Evolutionary conservation across 2,329 filamentous ascomycete species (phyloP).

Genomic region (Capronia coronata): DNA sequence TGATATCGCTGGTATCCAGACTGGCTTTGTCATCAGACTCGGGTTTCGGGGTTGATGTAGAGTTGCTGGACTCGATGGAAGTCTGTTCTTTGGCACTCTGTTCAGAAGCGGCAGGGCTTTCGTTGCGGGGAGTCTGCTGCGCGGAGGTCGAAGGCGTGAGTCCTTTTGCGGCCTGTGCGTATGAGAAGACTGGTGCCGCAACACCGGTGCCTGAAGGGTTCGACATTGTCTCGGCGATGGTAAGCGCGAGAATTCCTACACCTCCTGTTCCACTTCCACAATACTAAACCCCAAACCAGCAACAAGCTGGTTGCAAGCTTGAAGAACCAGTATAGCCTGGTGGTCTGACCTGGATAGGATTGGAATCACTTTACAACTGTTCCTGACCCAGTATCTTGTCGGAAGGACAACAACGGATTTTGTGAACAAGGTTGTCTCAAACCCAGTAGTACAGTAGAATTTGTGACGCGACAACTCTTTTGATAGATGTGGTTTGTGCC

Average conservation of each 20-base stretch:
- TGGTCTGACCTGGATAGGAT: slow-evolving; percentile 35
- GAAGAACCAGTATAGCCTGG: slow-evolving; percentile 15
- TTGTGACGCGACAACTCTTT: background rate
- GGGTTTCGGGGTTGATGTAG: slow-evolving; percentile 9
- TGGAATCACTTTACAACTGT: background rate
- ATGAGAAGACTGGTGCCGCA: slow-evolving; percentile 66
- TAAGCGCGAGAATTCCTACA: slow-evolving; percentile 6
- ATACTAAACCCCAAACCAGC: slow-evolving; percentile 22
- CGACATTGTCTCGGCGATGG: slow-evolving; percentile 37
- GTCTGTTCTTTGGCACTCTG: slow-evolving; percentile 17
- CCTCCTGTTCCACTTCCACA: slow-evolving; percentile 20
- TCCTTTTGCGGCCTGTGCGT: slow-evolving; percentile 91
- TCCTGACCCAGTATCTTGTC: background rate
- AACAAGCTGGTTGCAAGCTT: slow-evolving; percentile 20
- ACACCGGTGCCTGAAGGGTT: slow-evolving; percentile 32
- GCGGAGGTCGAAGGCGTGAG: slow-evolving; percentile 45
- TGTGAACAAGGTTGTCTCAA: background rate
- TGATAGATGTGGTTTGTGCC: background rate
- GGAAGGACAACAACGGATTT: background rate
- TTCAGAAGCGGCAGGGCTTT: slow-evolving; percentile 20
- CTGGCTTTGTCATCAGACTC: slow-evolving; percentile 23
- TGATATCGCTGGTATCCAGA: slow-evolving; percentile 31
- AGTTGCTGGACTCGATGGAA: slow-evolving; percentile 2
- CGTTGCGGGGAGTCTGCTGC: slow-evolving; percentile 18
- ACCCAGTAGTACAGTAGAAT: too few relatives aligned